Evolutionary conservation across 179 eudicot genomes (phyloP).

Genomic region (Patellifolia procumbens): DNA sequence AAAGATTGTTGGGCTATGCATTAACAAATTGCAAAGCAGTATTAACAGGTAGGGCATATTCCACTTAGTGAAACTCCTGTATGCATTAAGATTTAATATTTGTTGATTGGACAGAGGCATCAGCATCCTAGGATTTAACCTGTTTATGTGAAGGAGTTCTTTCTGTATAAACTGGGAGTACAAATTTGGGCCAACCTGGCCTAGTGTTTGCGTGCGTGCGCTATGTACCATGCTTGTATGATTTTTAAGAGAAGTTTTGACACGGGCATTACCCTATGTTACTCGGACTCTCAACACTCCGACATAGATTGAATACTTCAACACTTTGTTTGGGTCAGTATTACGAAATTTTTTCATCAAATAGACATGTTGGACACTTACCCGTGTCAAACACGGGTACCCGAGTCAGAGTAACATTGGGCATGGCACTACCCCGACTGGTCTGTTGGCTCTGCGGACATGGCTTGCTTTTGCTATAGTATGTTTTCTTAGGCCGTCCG

Average conservation of each 20-base stretch:
- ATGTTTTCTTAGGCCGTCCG: not conserved
- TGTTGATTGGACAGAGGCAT: not conserved
- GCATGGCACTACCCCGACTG: not conserved
- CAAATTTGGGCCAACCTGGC: not conserved
- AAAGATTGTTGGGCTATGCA: not conserved
- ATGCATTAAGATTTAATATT: not conserved
- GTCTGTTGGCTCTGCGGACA: not conserved
- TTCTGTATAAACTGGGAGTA: not conserved
- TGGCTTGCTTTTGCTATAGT: not conserved
- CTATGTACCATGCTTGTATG: not conserved
- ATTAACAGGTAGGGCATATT: not conserved
- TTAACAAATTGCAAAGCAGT: slow-evolving; percentile 1
- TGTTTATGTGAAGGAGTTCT: not conserved
- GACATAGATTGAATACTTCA: no score
- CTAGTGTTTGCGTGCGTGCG: not conserved
- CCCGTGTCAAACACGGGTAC: no score
- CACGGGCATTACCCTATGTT: not conserved
- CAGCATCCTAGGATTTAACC: not conserved
- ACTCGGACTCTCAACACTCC: no score
- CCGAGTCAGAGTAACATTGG: no score
- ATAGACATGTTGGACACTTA: no score
- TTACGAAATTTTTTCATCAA: no score
- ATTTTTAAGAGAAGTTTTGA: not conserved
- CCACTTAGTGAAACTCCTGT: not conserved
- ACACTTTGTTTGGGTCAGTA: no score